Conservation (phyloP, 768 basidiomycete species). For the Hydnomerulius pinastri region DNA sequence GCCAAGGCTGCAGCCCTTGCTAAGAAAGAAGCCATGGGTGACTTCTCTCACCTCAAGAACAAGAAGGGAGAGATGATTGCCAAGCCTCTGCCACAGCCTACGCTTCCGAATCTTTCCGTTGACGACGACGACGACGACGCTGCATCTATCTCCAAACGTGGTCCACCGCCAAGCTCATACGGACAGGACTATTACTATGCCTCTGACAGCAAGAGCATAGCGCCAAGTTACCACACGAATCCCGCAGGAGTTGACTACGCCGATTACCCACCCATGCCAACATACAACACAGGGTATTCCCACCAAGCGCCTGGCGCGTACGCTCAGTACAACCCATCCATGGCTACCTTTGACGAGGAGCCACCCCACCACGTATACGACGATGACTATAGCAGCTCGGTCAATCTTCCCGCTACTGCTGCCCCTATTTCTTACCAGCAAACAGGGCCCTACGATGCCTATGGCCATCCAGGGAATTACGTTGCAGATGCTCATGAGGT, state of each 20-base stretch:
- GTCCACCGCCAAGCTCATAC: conserved; percentile 54
- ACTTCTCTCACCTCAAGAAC: conserved; percentile 89
- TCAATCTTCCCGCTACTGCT: conserved; percentile 57
- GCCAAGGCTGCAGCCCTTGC: conserved; percentile 80
- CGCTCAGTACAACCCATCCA: conserved; percentile 60
- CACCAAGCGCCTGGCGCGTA: conserved; percentile 53
- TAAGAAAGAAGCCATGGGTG: conserved; percentile 89
- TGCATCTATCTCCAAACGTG: conserved; percentile 55
- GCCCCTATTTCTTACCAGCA: conserved; percentile 58
- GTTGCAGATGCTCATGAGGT: conserved; percentile 53
- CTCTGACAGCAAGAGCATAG: conserved; percentile 47
- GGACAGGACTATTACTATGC: conserved; percentile 58
- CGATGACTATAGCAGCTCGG: conserved; percentile 68
- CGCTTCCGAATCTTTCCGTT: conserved; percentile 88
- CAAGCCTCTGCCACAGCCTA: conserved; percentile 89
- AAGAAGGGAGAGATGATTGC: conserved; percentile 84
- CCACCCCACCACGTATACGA: conserved; percentile 56
- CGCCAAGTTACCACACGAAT: conserved; percentile 36
- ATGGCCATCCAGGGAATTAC: conserved; percentile 31
- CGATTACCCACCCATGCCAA: conserved; percentile 74
- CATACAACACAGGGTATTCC: conserved; percentile 66
- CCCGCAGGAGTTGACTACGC: conserved; percentile 43
- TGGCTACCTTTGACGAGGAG: conserved; percentile 55
- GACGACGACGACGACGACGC: conserved; percentile 69
- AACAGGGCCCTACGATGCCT: conserved; percentile 15